Conservation (phyloP, 306 rosid genomes). For the Hippophae gyantsensis region DNA sequence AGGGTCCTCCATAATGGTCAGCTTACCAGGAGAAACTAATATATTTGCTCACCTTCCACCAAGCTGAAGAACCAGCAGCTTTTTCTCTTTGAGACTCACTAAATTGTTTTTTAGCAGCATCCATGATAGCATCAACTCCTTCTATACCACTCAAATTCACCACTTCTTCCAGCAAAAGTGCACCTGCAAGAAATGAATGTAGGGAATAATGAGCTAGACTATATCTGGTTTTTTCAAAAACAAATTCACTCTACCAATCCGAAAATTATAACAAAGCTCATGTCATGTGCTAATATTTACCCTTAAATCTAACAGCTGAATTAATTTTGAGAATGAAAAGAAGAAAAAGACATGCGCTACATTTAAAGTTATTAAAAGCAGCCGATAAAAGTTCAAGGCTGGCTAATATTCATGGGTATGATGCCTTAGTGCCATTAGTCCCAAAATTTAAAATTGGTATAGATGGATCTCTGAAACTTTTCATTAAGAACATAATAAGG, state of each 20-base stretch:
- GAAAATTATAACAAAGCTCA: neutral
- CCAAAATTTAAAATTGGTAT: too few relatives aligned
- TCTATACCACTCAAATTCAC: constrained; percentile 44
- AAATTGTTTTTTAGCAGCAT: constrained; percentile 53
- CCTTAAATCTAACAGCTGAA: too few relatives aligned
- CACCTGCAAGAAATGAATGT: constrained; percentile 40
- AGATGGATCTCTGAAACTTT: too few relatives aligned
- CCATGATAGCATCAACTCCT: constrained; percentile 58
- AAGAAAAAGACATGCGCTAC: too few relatives aligned
- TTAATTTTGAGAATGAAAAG: too few relatives aligned
- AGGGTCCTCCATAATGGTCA: neutral
- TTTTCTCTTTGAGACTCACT: constrained; percentile 59
- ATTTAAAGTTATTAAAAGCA: too few relatives aligned
- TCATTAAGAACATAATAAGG: too few relatives aligned
- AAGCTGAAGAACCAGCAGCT: constrained; percentile 49
- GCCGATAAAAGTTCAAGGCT: too few relatives aligned
- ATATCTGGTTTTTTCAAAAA: neutral
- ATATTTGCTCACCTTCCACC: constrained; percentile 80
- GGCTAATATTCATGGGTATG: too few relatives aligned
- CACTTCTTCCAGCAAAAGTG: constrained; percentile 79
- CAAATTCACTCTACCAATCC: constrained; percentile 5
- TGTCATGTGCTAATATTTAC: too few relatives aligned
- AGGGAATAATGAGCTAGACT: neutral
- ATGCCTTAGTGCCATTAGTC: too few relatives aligned
- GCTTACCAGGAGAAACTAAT: constrained; percentile 12